These are phyloP conservation scores for Mucor racemosus DNA, from an alignment of 371 early-diverging fungal species.

Conservation along the genomic window DNA sequence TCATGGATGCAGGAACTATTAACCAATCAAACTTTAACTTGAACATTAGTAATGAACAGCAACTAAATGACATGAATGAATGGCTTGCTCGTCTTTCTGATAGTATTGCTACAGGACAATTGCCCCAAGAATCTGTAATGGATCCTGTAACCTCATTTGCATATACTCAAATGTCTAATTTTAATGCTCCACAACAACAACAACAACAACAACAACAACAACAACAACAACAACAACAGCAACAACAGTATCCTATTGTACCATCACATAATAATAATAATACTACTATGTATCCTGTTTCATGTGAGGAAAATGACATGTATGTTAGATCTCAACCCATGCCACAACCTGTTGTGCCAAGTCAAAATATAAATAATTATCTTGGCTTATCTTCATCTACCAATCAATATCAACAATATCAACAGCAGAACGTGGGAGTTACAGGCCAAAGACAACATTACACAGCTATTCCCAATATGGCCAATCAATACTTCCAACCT, in stretches of 20 bases:
- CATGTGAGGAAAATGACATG: constrained; percentile 25
- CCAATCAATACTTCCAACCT: constrained; percentile 32
- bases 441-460: constrained; percentile 46
- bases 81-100: constrained; percentile 31
- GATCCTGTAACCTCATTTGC: constrained; percentile 17
- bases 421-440: constrained; percentile 14
- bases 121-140: constrained; percentile 14
- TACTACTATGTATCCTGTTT: constrained; percentile 7
- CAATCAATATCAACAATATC: constrained; percentile 1
- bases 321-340: constrained; percentile 34
- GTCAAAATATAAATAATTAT: constrained; percentile 9
- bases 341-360: constrained; percentile 15
- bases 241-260: constrained; percentile 12
- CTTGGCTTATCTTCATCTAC: not conserved
- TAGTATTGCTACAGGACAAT: constrained; percentile 21
- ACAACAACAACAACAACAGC: not conserved
- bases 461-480: constrained; percentile 31
- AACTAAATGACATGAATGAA: constrained; percentile 27
- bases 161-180: constrained; percentile 14
- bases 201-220: not conserved
- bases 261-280: constrained; percentile 21
- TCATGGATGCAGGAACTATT: constrained; percentile 25
- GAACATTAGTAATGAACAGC: constrained; percentile 28
- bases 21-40: constrained; percentile 27
- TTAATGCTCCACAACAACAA: constrained; percentile 8